These are phyloP conservation scores for Fusarium acutatum DNA, from an alignment of 2,329 filamentous ascomycete genomes.

Conservation along the genomic window DNA sequence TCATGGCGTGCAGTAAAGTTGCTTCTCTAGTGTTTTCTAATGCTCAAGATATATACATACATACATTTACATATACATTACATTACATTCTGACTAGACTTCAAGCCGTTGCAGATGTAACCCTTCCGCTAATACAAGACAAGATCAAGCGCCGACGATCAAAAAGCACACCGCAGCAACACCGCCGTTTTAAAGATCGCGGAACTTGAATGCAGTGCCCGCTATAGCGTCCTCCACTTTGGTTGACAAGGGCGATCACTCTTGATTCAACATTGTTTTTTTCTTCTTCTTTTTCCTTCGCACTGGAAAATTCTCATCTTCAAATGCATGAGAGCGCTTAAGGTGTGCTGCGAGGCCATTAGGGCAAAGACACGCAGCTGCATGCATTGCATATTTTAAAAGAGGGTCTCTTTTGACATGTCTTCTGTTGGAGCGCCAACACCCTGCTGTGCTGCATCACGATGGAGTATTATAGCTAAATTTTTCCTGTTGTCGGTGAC, in stretches of 20 bases:
- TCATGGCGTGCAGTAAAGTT: conserved; percentile 22
- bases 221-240: conserved; percentile 33
- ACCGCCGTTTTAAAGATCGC: conserved; percentile 27
- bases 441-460: conserved; percentile 22
- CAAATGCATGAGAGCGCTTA: conserved; percentile 12
- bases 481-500: conserved; percentile 37
- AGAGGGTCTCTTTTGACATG: conserved; percentile 27
- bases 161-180: conserved; percentile 25
- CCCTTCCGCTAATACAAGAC: conserved; percentile 24
- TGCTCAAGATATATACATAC: conserved; percentile 30
- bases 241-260: conserved; percentile 17
- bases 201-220: conserved; percentile 30
- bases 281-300: conserved; percentile 36
- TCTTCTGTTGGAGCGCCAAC: conserved; percentile 30
- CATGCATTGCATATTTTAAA: conserved; percentile 36
- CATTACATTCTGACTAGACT: neutral
- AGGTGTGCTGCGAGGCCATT: conserved; percentile 28
- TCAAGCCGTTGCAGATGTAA: conserved; percentile 25
- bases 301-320: conserved; percentile 28
- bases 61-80: conserved; percentile 32
- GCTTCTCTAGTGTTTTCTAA: conserved; percentile 20
- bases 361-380: conserved; percentile 39
- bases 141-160: conserved; percentile 32
- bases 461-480: conserved; percentile 29
- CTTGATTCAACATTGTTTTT: neutral